Evolutionary conservation across 345 rosid species (phyloP).

Genomic region (Linum tenue): DNA sequence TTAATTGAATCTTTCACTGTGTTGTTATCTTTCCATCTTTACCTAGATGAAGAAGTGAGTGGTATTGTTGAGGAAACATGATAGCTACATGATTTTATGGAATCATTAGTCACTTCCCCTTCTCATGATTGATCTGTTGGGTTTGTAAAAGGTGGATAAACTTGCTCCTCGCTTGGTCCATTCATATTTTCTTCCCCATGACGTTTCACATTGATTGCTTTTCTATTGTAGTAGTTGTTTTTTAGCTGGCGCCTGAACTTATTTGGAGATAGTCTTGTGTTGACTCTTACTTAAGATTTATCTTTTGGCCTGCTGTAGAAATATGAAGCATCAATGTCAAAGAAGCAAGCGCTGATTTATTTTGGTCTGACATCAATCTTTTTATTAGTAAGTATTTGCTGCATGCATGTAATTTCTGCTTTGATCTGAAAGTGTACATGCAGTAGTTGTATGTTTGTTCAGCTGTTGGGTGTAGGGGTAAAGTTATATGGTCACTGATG

Average conservation of each 20-base stretch:
- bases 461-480: background rate
- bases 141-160: conserved; percentile 5
- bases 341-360: too few relatives aligned
- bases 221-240: background rate
- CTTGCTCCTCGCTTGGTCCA: background rate
- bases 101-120: conserved; percentile 15
- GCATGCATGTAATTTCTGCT: background rate
- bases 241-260: too few relatives aligned
- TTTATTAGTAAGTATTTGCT: background rate
- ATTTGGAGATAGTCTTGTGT: background rate
- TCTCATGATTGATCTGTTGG: conserved; percentile 9
- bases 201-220: background rate
- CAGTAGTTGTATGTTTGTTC: background rate
- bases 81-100: conserved; percentile 22
- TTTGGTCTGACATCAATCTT: background rate
- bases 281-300: background rate
- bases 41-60: conserved; percentile 18
- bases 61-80: conserved; percentile 17
- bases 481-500: too few relatives aligned
- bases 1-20: conserved; percentile 24
- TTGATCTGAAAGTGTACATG: background rate
- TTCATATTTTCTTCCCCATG: background rate
- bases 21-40: conserved; percentile 16
- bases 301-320: too few relatives aligned
- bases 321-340: too few relatives aligned